phyloP scores from a whole-genome alignment of 108 stramenopile species.

The Fragilariopsis cylindrus region DNA sequence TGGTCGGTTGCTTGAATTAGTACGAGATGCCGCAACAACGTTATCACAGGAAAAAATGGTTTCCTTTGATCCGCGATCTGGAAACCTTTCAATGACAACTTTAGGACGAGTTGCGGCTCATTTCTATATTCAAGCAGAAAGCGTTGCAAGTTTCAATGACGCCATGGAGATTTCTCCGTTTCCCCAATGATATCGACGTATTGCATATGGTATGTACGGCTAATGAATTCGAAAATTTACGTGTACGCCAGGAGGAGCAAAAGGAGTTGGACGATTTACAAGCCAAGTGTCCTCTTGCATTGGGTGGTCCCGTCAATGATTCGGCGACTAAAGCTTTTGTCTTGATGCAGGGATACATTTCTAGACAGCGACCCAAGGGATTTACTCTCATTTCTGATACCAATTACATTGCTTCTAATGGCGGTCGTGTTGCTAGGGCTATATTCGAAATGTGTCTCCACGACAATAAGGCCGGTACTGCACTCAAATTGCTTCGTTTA shows the following conservation, averaged over 20 bases:
- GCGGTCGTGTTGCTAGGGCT: slow-evolving; percentile 90
- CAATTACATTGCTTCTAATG: slow-evolving; percentile 97
- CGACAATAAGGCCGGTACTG: slow-evolving; percentile 59
- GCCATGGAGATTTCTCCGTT: slow-evolving; percentile 45
- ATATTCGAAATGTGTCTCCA: slow-evolving; percentile 96
- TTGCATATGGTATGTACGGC: slow-evolving; percentile 88
- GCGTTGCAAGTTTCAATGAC: slow-evolving; percentile 93
- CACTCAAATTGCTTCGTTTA: slow-evolving; percentile 82
- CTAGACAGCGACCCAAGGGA: slow-evolving; percentile 56
- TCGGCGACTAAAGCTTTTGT: slow-evolving; percentile 90
- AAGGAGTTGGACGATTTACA: slow-evolving; percentile 74
- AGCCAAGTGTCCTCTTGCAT: slow-evolving; percentile 56
- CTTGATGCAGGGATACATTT: slow-evolving; percentile 91
- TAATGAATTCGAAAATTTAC: slow-evolving; percentile 94
- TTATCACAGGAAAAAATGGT: slow-evolving; percentile 90
- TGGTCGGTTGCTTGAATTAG: slow-evolving; percentile 63
- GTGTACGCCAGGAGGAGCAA: slow-evolving; percentile 94
- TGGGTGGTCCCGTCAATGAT: slow-evolving; percentile 73
- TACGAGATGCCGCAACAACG: slow-evolving; percentile 76
- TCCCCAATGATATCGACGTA: slow-evolving; percentile 81
- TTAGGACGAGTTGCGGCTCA: slow-evolving; percentile 96
- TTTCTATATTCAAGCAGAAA: slow-evolving; percentile 96
- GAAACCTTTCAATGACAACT: slow-evolving; percentile 92
- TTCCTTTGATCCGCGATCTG: slow-evolving; percentile 78
- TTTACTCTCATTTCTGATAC: slow-evolving; percentile 97